phyloP scores from a whole-genome alignment of 345 rosid species.

The Conringia planisiliqua region DNA sequence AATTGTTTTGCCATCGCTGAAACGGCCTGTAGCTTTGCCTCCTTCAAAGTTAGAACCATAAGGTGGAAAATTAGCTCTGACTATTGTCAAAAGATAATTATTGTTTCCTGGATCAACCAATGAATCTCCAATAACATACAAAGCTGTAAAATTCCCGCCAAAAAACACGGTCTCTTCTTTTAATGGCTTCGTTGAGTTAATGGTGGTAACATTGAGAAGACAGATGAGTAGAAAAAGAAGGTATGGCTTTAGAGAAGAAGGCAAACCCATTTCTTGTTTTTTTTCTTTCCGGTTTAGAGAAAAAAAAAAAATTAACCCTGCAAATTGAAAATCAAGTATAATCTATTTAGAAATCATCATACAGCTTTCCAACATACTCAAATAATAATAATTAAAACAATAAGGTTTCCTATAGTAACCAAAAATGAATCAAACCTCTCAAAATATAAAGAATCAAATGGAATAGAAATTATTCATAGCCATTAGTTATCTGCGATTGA shows the following conservation, averaged over 20 bases:
- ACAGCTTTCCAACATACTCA: neutral
- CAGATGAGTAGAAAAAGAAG: neutral
- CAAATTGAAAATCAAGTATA: neutral
- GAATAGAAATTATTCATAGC: neutral
- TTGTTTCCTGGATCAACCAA: constrained; percentile 67
- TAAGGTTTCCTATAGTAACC: no score
- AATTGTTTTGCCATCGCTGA: constrained; percentile 42
- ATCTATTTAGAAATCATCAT: neutral
- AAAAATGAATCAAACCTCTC: no score
- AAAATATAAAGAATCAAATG: neutral
- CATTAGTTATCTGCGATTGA: neutral
- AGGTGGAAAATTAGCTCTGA: constrained; percentile 45
- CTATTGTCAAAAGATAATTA: constrained; percentile 32
- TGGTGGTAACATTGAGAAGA: neutral
- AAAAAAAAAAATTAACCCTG: neutral
- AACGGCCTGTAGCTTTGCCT: constrained; percentile 49
- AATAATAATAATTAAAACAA: no score
- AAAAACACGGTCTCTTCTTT: neutral
- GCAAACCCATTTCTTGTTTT: neutral
- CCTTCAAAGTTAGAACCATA: constrained; percentile 55
- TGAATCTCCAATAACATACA: constrained; percentile 60
- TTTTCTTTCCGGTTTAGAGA: neutral
- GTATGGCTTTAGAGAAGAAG: neutral
- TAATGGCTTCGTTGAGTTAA: neutral
- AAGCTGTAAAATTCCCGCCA: constrained; percentile 29